Conservation (phyloP, 371 early-diverging fungal species). For the Parasitella parasitica region DNA sequence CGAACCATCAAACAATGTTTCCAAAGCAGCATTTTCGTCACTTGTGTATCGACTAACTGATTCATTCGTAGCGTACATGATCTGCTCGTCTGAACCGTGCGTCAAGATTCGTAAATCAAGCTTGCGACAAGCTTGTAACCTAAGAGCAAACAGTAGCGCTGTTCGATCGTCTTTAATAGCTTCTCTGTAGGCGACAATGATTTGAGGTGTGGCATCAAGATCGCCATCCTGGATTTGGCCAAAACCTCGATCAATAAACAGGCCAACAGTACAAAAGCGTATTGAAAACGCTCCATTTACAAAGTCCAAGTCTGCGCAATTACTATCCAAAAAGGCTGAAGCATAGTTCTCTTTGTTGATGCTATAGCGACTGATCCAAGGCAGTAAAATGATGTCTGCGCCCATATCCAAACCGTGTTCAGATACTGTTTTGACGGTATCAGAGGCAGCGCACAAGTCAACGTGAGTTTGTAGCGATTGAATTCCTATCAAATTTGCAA, state of each 20-base stretch:
- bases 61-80: neutral
- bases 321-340: neutral
- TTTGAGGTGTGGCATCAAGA: constrained; percentile 21
- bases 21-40: neutral
- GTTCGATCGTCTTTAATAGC: constrained; percentile 15
- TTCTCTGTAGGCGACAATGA: constrained; percentile 24
- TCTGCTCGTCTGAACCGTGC: neutral
- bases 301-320: constrained; percentile 16
- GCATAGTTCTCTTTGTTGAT: constrained; percentile 5
- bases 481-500: constrained; percentile 64
- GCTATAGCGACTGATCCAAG: constrained; percentile 12
- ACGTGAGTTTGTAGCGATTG: constrained; percentile 25
- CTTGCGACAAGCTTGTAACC: constrained; percentile 23
- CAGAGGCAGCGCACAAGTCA: constrained; percentile 20
- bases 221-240: constrained; percentile 29
- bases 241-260: constrained; percentile 76
- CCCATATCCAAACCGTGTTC: constrained; percentile 11
- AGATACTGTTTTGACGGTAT: constrained; percentile 21
- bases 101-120: neutral
- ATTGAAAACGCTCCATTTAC: constrained; percentile 15
- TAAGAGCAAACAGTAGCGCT: constrained; percentile 31
- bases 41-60: neutral
- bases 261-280: constrained; percentile 30
- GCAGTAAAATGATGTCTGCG: constrained; percentile 35
- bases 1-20: neutral